Percentiles rank a stretch among this genome's conserved stretches.
phyloP scores from a whole-genome alignment of 2,329 filamentous ascomycete species.

The Pseudocercospora fijiensis region DNA sequence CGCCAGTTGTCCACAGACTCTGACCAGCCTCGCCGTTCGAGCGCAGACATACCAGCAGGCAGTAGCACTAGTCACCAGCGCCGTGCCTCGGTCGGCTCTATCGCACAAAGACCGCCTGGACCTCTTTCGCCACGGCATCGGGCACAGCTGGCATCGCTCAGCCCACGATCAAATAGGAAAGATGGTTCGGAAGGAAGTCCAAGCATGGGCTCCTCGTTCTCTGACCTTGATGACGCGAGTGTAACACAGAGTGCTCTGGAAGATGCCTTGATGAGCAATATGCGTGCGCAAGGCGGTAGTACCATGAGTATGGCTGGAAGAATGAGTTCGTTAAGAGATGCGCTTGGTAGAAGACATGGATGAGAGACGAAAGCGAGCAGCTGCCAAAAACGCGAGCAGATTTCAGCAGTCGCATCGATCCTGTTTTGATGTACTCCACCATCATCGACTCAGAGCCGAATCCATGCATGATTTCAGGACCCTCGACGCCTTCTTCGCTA shows the following conservation, averaged over 20 bases:
- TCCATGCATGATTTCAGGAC: neutral
- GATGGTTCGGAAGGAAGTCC: constrained; percentile 72
- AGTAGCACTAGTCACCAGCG: neutral
- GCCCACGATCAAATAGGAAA: constrained; percentile 51
- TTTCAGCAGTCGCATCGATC: neutral
- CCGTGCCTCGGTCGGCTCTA: constrained; percentile 5
- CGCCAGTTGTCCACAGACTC: constrained; percentile 22
- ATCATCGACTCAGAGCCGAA: neutral
- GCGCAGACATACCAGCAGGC: neutral
- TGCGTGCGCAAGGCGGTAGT: constrained; percentile 53
- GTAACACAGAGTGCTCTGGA: constrained; percentile 79
- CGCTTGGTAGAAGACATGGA: constrained; percentile 18
- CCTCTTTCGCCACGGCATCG: constrained; percentile 55
- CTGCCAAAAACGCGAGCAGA: neutral
- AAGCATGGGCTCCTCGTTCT: constrained; percentile 83
- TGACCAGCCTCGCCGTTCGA: constrained; percentile 2
- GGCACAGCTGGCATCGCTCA: constrained; percentile 58
- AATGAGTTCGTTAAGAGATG: constrained; percentile 57
- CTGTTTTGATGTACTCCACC: neutral
- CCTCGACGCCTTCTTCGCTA: neutral
- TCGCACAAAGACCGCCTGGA: constrained; percentile 24
- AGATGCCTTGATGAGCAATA: constrained; percentile 71
- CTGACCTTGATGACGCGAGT: constrained; percentile 79
- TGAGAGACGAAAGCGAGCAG: neutral
- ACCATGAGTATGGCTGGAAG: constrained; percentile 40